Evolutionary conservation across 2,329 filamentous ascomycete species (phyloP).

Genomic region (Stylonectria norvegica): DNA sequence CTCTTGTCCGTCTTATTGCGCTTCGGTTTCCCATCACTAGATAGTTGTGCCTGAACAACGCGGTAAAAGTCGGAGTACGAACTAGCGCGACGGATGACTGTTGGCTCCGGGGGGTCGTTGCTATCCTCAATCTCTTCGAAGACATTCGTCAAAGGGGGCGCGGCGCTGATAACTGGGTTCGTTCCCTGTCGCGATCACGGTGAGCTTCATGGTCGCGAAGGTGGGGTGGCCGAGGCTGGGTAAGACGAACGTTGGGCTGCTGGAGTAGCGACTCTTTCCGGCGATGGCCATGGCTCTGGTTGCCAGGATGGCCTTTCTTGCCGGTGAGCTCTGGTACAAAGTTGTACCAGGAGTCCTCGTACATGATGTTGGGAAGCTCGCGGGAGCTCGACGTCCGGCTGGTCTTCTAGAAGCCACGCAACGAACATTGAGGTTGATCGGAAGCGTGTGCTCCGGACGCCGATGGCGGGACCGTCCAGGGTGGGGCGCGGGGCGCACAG

Average conservation of each 20-base stretch:
- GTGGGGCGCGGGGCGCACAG: slow-evolving; percentile 7
- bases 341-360: slow-evolving; percentile 82
- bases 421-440: slow-evolving; percentile 24
- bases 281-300: slow-evolving; percentile 52
- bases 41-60: slow-evolving; percentile 55
- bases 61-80: slow-evolving; percentile 76
- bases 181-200: slow-evolving; percentile 44
- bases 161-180: slow-evolving; percentile 47
- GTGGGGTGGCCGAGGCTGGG: slow-evolving; percentile 8
- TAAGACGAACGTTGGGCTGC: slow-evolving; percentile 55
- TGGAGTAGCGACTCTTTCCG: slow-evolving; percentile 68
- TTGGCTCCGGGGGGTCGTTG: slow-evolving; percentile 63
- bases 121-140: slow-evolving; percentile 54
- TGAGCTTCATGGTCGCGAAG: slow-evolving; percentile 24
- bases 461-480: slow-evolving; percentile 21
- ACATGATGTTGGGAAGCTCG: slow-evolving; percentile 51
- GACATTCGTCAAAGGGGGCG: slow-evolving; percentile 55
- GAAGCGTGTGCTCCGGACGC: slow-evolving; percentile 29
- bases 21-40: slow-evolving; percentile 45
- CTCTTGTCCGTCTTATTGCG: slow-evolving; percentile 40
- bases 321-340: slow-evolving; percentile 63
- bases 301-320: slow-evolving; percentile 45
- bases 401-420: slow-evolving; percentile 29
- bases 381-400: slow-evolving; percentile 12
- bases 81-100: slow-evolving; percentile 62